These are phyloP conservation scores for Pittosporum tobira DNA, from an alignment of 129 eudicot genomes.

Conservation along the genomic window DNA sequence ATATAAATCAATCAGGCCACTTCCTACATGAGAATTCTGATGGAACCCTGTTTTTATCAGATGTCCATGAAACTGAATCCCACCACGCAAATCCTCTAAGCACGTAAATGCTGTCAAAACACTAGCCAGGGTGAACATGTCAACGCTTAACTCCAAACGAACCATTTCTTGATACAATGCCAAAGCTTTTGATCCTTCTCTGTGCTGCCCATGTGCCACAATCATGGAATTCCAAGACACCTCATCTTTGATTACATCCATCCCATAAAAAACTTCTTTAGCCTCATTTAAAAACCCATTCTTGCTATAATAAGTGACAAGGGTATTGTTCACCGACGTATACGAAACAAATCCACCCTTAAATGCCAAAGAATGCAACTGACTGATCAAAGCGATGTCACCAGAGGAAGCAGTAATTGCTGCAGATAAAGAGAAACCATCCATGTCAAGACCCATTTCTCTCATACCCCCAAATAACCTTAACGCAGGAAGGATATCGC, in stretches of 20 bases:
- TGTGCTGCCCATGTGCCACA: constrained; percentile 64
- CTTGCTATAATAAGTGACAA: constrained; percentile 52
- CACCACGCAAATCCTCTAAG: constrained; percentile 52
- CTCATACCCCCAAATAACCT: constrained; percentile 47
- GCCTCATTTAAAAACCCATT: constrained; percentile 48
- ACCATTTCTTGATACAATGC: constrained; percentile 58
- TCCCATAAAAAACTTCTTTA: constrained; percentile 40
- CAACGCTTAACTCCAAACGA: constrained; percentile 31
- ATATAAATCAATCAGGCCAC: constrained; percentile 71
- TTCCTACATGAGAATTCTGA: constrained; percentile 55
- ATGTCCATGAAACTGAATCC: constrained; percentile 63
- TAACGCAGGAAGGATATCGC: constrained; percentile 35
- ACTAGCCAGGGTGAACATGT: constrained; percentile 66
- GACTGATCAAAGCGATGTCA: constrained; percentile 36
- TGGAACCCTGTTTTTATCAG: constrained; percentile 59
- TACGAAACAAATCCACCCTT: constrained; percentile 51
- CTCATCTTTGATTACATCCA: constrained; percentile 53
- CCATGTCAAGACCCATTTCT: constrained; percentile 39
- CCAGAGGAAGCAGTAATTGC: constrained; percentile 51
- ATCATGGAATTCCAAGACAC: constrained; percentile 88
- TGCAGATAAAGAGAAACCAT: constrained; percentile 65
- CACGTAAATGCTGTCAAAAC: constrained; percentile 70
- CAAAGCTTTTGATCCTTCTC: constrained; percentile 50
- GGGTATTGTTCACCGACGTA: constrained; percentile 55
- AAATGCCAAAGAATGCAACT: constrained; percentile 48